Percentiles rank a stretch among this genome's conserved stretches.
Conservation (phyloP, 768 basidiomycete genomes). For the Rhodotorula toruloides region DNA sequence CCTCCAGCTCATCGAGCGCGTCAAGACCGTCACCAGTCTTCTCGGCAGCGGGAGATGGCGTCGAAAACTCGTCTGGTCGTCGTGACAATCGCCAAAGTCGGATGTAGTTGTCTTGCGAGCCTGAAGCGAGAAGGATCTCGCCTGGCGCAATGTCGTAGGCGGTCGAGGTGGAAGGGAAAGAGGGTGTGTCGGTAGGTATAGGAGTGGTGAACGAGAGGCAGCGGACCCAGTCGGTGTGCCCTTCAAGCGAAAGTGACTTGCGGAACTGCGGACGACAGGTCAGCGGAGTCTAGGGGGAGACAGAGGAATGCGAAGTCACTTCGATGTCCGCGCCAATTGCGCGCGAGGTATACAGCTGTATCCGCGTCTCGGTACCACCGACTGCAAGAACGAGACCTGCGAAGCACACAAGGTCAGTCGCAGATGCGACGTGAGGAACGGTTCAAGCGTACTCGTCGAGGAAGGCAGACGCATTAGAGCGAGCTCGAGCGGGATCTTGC, state of each 20-base stretch:
- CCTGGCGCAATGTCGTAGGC: constrained; percentile 46
- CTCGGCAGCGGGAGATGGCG: neutral
- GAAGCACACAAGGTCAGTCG: constrained; percentile 2
- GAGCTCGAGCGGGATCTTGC: constrained; percentile 69
- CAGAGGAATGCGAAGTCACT: constrained; percentile 56
- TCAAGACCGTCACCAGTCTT: constrained; percentile 27
- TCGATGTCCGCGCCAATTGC: constrained; percentile 52
- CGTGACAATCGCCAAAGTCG: constrained; percentile 81
- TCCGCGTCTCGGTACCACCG: constrained; percentile 69
- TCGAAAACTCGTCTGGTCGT: constrained; percentile 12
- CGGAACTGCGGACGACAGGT: constrained; percentile 16
- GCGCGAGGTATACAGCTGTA: constrained; percentile 71
- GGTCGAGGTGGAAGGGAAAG: neutral
- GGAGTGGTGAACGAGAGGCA: constrained; percentile 62
- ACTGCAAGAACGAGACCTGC: constrained; percentile 66
- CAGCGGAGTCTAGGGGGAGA: constrained; percentile 48
- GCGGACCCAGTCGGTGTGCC: constrained; percentile 96
- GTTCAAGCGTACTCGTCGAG: constrained; percentile 56
- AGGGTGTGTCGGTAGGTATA: neutral
- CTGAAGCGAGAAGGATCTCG: constrained; percentile 73
- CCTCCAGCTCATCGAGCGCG: constrained; percentile 34
- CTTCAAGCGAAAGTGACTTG: constrained; percentile 45
- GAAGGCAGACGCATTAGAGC: constrained; percentile 62
- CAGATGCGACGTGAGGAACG: constrained; percentile 4
- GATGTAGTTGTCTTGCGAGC: constrained; percentile 90